These are phyloP conservation scores for Neospermospora avenae DNA, from an alignment of 2,329 filamentous ascomycete species.

Conservation along the genomic window DNA sequence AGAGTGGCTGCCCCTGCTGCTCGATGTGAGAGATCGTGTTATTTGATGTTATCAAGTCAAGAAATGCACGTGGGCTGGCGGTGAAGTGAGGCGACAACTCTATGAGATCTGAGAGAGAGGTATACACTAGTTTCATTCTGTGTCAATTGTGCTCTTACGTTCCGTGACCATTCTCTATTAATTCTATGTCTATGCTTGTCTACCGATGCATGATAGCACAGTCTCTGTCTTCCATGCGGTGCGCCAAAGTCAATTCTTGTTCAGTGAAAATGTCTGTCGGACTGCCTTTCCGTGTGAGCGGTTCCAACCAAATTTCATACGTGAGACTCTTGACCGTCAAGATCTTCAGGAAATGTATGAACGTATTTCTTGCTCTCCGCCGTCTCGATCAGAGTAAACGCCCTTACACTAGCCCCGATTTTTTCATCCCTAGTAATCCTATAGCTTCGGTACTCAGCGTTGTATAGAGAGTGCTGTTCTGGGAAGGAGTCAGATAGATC, in stretches of 20 bases:
- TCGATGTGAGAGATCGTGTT: background rate
- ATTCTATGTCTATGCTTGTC: too few relatives aligned
- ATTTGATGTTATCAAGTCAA: background rate
- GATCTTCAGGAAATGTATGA: background rate
- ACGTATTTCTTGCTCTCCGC: background rate
- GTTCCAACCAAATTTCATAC: too few relatives aligned
- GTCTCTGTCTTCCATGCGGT: too few relatives aligned
- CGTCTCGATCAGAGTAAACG: background rate
- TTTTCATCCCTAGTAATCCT: background rate
- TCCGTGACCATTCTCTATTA: too few relatives aligned
- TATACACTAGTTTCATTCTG: too few relatives aligned
- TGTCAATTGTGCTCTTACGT: too few relatives aligned
- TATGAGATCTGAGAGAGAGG: too few relatives aligned
- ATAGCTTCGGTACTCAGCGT: constrained; percentile 5
- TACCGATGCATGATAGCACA: too few relatives aligned
- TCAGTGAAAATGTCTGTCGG: too few relatives aligned
- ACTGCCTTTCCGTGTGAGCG: too few relatives aligned
- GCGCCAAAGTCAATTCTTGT: too few relatives aligned
- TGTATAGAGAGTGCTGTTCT: background rate
- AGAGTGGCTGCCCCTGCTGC: background rate
- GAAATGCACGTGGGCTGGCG: background rate
- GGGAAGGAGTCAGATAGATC: background rate
- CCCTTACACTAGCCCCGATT: background rate
- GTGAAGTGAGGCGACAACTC: too few relatives aligned
- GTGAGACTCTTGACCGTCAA: background rate